phyloP scores from a whole-genome alignment of 768 basidiomycete genomes.

The Phylloporus sp. region DNA sequence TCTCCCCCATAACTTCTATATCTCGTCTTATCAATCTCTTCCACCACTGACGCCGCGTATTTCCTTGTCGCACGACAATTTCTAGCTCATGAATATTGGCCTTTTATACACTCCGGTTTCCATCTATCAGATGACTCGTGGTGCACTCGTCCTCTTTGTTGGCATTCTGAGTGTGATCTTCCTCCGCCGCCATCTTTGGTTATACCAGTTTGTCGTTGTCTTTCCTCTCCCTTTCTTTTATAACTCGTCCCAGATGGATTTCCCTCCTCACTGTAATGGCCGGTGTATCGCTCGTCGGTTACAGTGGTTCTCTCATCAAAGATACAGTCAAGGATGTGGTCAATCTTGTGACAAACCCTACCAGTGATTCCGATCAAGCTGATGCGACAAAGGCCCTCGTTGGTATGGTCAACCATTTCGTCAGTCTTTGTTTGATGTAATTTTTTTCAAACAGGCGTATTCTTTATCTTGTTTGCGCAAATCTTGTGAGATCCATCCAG shows the following conservation, averaged over 20 bases:
- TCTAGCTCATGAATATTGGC: constrained; percentile 88
- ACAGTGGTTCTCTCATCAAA: constrained; percentile 85
- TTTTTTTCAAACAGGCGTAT: constrained; percentile 55
- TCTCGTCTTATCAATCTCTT: constrained; percentile 4
- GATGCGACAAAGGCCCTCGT: constrained; percentile 71
- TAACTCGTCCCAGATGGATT: constrained; percentile 61
- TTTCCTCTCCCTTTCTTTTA: constrained; percentile 1
- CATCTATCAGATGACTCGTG: constrained; percentile 95
- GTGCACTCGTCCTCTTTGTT: constrained; percentile 91
- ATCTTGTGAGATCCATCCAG: constrained; percentile 62
- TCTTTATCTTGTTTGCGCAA: constrained; percentile 92
- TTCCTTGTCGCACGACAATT: constrained; percentile 10
- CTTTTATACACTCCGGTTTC: constrained; percentile 95
- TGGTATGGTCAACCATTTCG: constrained; percentile 40
- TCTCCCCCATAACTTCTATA: constrained; percentile 5
- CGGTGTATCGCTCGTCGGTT: constrained; percentile 82
- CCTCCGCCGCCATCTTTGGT: constrained; percentile 77
- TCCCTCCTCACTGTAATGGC: constrained; percentile 85
- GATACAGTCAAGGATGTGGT: constrained; percentile 53
- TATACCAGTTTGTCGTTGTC: constrained; percentile 68
- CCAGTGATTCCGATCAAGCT: constrained; percentile 47
- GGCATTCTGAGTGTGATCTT: constrained; percentile 89
- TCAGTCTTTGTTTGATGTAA: constrained; percentile 14
- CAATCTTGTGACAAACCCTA: constrained; percentile 14
- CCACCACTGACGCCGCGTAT: constrained; percentile 18